Percentiles rank a stretch among this genome's conserved stretches.
Evolutionary conservation across 108 stramenopile genomes (phyloP).

Genomic region (Chaetoceros tenuissimus): DNA sequence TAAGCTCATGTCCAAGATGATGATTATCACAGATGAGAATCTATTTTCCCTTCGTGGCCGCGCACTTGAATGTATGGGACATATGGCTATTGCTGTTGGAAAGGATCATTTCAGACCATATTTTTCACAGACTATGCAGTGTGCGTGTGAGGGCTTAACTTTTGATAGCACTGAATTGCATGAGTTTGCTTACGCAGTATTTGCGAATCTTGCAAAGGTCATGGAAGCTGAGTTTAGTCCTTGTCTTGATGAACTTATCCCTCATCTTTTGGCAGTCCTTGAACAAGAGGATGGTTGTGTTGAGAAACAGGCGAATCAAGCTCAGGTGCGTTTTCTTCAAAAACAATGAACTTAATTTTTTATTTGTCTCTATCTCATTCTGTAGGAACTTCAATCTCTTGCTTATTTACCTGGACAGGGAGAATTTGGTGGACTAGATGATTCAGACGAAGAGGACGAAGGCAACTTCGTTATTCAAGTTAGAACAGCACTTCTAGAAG

Average conservation of each 20-base stretch:
- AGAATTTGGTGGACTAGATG: constrained; percentile 70
- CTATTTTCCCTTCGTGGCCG: constrained; percentile 84
- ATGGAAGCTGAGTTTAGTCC: constrained; percentile 94
- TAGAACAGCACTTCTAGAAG: constrained; percentile 88
- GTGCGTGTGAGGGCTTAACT: constrained; percentile 75
- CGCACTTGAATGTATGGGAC: constrained; percentile 98
- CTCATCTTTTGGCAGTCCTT: constrained; percentile 85
- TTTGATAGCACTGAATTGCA: constrained; percentile 86
- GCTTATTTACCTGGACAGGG: constrained; percentile 30
- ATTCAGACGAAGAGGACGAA: constrained; percentile 87
- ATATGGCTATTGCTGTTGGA: constrained; percentile 96
- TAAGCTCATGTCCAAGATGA: constrained; percentile 70
- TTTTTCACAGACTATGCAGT: constrained; percentile 85
- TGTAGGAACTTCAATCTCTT: constrained; percentile 42
- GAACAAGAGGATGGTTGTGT: constrained; percentile 71
- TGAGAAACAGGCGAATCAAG: constrained; percentile 53
- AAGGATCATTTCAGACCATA: constrained; percentile 92
- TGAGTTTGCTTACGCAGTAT: constrained; percentile 93
- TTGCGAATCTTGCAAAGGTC: constrained; percentile 93
- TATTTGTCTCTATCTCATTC: not conserved
- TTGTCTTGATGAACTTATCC: constrained; percentile 81
- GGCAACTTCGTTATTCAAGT: constrained; percentile 81
- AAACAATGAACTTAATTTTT: not conserved
- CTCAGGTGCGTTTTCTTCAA: constrained; percentile 52
- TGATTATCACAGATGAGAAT: constrained; percentile 72